These are phyloP conservation scores for Porcisia hertigi DNA, from an alignment of 208 protist genomes.

Conservation along the genomic window DNA sequence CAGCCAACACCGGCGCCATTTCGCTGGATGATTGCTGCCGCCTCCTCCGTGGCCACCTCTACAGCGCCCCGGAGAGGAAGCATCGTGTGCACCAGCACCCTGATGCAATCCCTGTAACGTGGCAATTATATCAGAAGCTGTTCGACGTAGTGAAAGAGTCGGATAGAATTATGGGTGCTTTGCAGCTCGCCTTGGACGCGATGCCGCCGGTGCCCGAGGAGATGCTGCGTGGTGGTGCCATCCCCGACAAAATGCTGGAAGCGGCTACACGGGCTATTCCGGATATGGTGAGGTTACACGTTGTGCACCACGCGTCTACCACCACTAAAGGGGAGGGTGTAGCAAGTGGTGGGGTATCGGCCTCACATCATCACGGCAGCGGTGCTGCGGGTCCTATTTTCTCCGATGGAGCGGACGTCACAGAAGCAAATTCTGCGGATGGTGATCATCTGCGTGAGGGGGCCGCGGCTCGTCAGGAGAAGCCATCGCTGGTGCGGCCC, in stretches of 20 bases:
- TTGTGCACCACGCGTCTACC: constrained; percentile 3
- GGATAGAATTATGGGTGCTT: constrained; percentile 43
- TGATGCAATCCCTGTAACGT: constrained; percentile 27
- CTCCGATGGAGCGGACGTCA: background rate
- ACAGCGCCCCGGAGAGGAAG: background rate
- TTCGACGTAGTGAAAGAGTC: constrained; percentile 70
- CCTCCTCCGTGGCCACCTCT: constrained; percentile 35
- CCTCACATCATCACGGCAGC: background rate
- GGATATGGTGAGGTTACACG: constrained; percentile 26
- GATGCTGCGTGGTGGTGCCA: constrained; percentile 33
- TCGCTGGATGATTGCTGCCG: constrained; percentile 40
- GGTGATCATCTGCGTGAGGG: background rate
- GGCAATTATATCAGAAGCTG: constrained; percentile 67
- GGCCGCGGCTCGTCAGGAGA: background rate
- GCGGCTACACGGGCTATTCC: constrained; percentile 19
- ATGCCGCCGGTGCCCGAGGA: constrained; percentile 36
- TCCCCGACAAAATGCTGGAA: constrained; percentile 28
- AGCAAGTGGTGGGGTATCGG: too few species aligned
- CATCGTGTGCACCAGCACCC: background rate
- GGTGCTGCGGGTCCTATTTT: too few species aligned
- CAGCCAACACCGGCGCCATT: constrained; percentile 51
- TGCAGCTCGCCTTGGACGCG: constrained; percentile 52
- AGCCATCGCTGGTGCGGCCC: constrained; percentile 30
- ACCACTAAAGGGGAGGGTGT: background rate
- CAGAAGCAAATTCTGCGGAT: background rate